phyloP scores from a whole-genome alignment of 2,329 filamentous ascomycete genomes.

The Madurella fahalii region DNA sequence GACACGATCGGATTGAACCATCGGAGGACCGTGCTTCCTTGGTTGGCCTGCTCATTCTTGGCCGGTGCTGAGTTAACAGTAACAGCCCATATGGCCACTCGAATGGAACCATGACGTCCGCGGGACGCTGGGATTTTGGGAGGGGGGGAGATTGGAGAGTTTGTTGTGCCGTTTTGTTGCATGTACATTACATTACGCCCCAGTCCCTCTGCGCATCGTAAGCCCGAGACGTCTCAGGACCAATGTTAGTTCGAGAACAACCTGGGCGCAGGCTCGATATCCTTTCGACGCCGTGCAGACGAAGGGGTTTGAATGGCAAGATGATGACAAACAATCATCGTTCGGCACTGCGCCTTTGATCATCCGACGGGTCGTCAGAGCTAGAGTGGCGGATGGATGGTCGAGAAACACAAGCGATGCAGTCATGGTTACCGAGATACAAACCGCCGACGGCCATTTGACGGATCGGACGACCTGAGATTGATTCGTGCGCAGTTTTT shows the following conservation, averaged over 20 bases:
- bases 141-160: background rate
- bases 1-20: too few relatives aligned
- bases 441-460: background rate
- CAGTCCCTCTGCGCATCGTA: background rate
- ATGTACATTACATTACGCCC: background rate
- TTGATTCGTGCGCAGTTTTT: background rate
- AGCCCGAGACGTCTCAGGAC: slow-evolving; percentile 11
- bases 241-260: background rate
- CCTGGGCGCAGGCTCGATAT: too few relatives aligned
- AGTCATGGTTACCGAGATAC: slow-evolving; percentile 11
- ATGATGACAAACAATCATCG: background rate
- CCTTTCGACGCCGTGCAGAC: too few relatives aligned
- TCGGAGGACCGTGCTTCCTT: too few relatives aligned
- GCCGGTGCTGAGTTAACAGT: too few relatives aligned
- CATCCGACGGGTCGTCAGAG: slow-evolving; percentile 5
- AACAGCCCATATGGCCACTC: too few relatives aligned
- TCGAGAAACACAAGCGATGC: slow-evolving; percentile 9
- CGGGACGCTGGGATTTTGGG: too few relatives aligned
- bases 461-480: background rate
- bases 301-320: background rate
- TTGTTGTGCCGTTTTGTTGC: slow-evolving; percentile 1
- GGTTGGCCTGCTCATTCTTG: too few relatives aligned
- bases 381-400: slow-evolving; percentile 6
- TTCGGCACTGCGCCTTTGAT: slow-evolving; percentile 4
- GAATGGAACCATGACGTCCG: background rate